Percentiles rank a stretch among this genome's conserved stretches.
These are phyloP conservation scores for Cercophora newfieldiana DNA, from an alignment of 495 filamentous ascomycete species.

Conservation along the genomic window DNA sequence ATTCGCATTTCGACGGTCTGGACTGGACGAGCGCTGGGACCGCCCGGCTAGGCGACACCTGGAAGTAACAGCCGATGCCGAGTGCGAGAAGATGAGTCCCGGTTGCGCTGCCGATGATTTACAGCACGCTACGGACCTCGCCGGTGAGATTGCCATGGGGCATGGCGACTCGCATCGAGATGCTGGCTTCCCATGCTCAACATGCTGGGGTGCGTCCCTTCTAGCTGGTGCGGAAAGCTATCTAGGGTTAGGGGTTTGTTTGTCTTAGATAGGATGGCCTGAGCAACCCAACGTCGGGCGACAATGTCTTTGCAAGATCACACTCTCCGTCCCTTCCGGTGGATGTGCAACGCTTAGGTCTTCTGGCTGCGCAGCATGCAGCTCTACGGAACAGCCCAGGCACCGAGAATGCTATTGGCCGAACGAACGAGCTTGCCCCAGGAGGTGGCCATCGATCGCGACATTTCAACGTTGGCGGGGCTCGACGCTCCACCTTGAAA, in stretches of 20 bases:
- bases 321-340: neutral
- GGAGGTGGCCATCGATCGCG: conserved; percentile 2
- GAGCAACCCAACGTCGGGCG: neutral
- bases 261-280: conserved; percentile 3
- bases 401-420: conserved; percentile 5
- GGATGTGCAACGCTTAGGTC: neutral
- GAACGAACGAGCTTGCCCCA: neutral
- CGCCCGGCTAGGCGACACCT: conserved; percentile 3
- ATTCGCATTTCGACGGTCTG: neutral
- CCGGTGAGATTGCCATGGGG: conserved; percentile 8
- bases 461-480: neutral
- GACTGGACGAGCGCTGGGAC: conserved; percentile 4
- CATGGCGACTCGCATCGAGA: neutral
- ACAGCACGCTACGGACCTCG: neutral
- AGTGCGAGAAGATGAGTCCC: conserved; percentile 8
- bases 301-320: conserved; percentile 5
- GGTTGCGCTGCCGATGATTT: conserved; percentile 10
- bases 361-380: neutral
- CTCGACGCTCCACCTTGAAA: neutral
- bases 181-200: neutral
- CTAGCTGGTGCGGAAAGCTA: neutral
- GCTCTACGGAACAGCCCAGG: neutral
- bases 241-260: neutral
- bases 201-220: neutral
- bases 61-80: conserved; percentile 12